Evolutionary conservation across 108 stramenopile genomes (phyloP), one percentile per base, ranked within the genome.

Genomic region (Cyclotella cryptica): DNA sequence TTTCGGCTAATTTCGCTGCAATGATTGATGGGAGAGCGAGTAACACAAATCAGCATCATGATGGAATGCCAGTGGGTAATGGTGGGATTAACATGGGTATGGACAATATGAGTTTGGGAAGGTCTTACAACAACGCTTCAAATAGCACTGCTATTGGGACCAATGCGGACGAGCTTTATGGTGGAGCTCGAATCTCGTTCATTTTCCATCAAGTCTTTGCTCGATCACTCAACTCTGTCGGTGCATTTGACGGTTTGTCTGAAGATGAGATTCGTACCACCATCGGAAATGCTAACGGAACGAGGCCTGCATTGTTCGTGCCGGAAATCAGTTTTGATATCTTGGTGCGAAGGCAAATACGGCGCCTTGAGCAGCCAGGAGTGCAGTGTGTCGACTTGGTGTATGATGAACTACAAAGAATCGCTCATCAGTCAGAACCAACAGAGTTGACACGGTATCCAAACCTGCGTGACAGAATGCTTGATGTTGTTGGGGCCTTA

Each of bases 191-290:
- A 64, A 98, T 99, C 19, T 88, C 86, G 44, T 93, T 89, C 84
- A 97, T 99, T 52, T 99, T 99, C 69, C 96, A 89, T 74, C 95
- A 98, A 42, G 89, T 97, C 40, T 99, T 98, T 86, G 91, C 86
- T 0, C 52, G 87, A n/a, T 87, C 90, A 17, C 87, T 99, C 66
- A 89, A 86, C 81, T 73, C 79, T 30, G 93, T 98, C 11, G 95
- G 96, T 30, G 90, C 98, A 0, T 98, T 99, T 77, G 98, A 98
- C 77, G 97, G 97, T 15, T 74, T 99, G 17, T 66, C 87, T 12
- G 97, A 98, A 82, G 96, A 97, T 54, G 99, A 99, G 74, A 98
- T 99, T 58, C 92, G 98, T 12, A 98, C 97, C 11, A 98, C 97
- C 11, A 98, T 99, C 59, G 84, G 86, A 47, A 98, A 98, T 81